Percentiles rank a stretch among this genome's conserved stretches.
Evolutionary conservation across 345 rosid species (phyloP).

Genomic region (Erucastrum elatum): DNA sequence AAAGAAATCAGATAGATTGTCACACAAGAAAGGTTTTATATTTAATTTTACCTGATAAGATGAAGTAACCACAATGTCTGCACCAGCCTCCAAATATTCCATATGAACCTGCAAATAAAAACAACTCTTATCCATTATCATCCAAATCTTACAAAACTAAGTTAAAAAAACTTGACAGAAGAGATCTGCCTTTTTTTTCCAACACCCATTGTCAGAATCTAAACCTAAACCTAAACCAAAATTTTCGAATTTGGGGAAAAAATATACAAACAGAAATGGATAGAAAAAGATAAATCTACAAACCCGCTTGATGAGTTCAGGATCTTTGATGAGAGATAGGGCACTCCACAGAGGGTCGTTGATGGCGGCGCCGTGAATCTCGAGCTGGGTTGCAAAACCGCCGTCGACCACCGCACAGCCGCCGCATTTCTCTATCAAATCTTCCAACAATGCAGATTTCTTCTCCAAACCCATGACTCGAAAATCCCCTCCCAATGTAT

Average conservation of each 20-base stretch:
- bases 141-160: neutral
- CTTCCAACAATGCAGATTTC: slow-evolving; percentile 53
- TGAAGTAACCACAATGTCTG: slow-evolving; percentile 81
- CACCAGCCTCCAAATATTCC: slow-evolving; percentile 93
- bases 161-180: neutral
- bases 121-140: neutral
- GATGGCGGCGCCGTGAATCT: slow-evolving; percentile 76
- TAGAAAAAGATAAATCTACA: neutral
- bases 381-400: slow-evolving; percentile 94
- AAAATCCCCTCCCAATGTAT: neutral
- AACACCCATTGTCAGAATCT: neutral
- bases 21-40: slow-evolving; percentile 18
- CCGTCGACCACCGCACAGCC: slow-evolving; percentile 95
- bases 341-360: slow-evolving; percentile 97
- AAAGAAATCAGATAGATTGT: slow-evolving; percentile 4
- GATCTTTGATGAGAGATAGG: slow-evolving; percentile 70
- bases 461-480: slow-evolving; percentile 49
- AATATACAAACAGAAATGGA: neutral
- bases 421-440: slow-evolving; percentile 64
- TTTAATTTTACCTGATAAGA: slow-evolving; percentile 75
- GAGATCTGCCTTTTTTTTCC: neutral
- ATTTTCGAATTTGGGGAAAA: neutral
- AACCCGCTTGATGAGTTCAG: slow-evolving; percentile 71
- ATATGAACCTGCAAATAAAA: slow-evolving; percentile 62
- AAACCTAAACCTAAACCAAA: neutral